Evolutionary conservation across 1,284 basidiomycete genomes (phyloP).

Genomic region (Pascua sp.): DNA sequence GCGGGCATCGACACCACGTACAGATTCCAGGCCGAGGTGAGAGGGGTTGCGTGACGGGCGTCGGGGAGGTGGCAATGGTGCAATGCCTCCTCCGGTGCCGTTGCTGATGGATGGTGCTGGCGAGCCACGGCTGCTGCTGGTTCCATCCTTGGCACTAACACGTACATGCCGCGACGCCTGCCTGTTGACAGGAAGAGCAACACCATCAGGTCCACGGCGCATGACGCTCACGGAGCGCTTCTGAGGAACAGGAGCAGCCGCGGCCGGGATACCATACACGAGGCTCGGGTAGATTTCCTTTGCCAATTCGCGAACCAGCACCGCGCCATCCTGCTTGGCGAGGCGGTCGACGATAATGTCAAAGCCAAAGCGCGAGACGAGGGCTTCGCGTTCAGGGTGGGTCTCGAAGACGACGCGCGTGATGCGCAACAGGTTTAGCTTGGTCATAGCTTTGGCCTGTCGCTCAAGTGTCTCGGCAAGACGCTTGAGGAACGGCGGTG

Average conservation of each 20-base stretch:
- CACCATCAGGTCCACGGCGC: no score
- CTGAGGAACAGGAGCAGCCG: background rate
- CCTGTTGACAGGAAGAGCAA: no score
- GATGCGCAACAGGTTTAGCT: slow-evolving; percentile 82
- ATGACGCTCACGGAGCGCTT: no score
- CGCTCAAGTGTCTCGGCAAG: slow-evolving; percentile 77
- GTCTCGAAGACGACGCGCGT: slow-evolving; percentile 81
- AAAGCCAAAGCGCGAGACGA: slow-evolving; percentile 75
- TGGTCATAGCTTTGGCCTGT: slow-evolving; percentile 73
- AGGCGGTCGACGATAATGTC: slow-evolving; percentile 71
- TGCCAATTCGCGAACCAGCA: slow-evolving; percentile 72
- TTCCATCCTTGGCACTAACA: no score
- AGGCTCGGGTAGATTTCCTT: slow-evolving; percentile 41
- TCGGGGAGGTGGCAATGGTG: no score
- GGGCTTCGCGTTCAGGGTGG: slow-evolving; percentile 74
- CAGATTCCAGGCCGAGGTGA: no score
- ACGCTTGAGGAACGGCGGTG: slow-evolving; percentile 77
- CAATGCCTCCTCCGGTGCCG: no score
- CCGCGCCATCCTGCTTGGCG: slow-evolving; percentile 76
- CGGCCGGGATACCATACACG: slow-evolving; percentile 20
- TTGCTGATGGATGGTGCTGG: no score
- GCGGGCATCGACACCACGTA: no score
- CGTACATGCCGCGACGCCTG: no score
- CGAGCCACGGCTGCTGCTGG: no score
- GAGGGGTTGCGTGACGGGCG: no score